A percentile compares a stretch with the other conserved stretches of the same genome.
phyloP scores from a whole-genome alignment of 208 protist genomes.

The Tetramitus jugosus region DNA sequence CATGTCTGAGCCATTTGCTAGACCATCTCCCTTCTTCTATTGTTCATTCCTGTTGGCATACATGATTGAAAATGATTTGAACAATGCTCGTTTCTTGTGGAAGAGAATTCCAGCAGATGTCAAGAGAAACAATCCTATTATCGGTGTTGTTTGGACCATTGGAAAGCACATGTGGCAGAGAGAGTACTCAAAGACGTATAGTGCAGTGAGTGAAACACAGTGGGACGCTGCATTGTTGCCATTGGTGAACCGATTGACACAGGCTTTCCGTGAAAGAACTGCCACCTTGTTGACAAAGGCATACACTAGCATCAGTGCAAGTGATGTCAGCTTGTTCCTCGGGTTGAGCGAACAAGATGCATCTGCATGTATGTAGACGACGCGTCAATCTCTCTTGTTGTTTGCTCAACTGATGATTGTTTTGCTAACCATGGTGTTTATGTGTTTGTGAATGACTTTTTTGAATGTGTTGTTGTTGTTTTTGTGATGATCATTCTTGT shows the following conservation, averaged over 20 bases:
- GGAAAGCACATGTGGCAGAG: not conserved
- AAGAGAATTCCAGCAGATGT: not conserved
- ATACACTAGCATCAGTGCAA: not conserved
- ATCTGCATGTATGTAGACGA: not conserved
- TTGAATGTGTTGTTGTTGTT: too few species aligned
- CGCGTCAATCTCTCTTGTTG: not conserved
- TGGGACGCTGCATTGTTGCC: not conserved
- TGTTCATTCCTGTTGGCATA: conserved; percentile 3
- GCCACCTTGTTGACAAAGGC: not conserved
- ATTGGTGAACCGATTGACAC: not conserved
- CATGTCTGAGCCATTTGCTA: not conserved
- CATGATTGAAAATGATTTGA: conserved; percentile 7
- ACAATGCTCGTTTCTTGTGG: conserved; percentile 17
- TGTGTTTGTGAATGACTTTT: too few species aligned
- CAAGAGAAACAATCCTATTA: not conserved
- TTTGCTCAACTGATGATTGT: not conserved
- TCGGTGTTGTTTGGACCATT: not conserved
- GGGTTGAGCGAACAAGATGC: not conserved
- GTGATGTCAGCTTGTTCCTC: not conserved
- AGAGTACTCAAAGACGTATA: not conserved
- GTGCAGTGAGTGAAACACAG: not conserved
- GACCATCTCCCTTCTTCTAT: conserved; percentile 10
- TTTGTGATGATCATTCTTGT: too few species aligned
- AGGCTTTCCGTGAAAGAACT: not conserved
- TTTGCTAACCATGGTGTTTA: not conserved